Percentiles rank a stretch among this genome's conserved stretches.
These are phyloP conservation scores for Cercospora sesami DNA, from an alignment of 2,329 filamentous ascomycete species.

Conservation along the genomic window DNA sequence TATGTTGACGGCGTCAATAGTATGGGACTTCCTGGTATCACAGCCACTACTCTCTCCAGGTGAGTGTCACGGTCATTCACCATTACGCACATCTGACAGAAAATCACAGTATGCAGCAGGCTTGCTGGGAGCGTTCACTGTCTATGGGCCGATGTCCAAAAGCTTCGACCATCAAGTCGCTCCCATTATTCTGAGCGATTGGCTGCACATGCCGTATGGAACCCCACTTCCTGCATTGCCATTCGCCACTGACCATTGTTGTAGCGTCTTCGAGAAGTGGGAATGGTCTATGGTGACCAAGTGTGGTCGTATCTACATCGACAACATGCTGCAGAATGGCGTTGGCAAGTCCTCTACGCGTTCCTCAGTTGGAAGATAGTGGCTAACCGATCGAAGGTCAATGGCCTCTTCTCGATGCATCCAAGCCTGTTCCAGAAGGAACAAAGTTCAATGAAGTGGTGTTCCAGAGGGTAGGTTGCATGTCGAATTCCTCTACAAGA, in stretches of 20 bases:
- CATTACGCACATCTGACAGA: background rate
- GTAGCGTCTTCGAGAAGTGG: slow-evolving; percentile 1
- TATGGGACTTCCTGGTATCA: slow-evolving; percentile 1
- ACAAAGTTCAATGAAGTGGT: background rate
- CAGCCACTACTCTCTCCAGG: background rate
- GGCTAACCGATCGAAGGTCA: background rate
- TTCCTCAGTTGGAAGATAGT: background rate
- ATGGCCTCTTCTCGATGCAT: slow-evolving; percentile 1
- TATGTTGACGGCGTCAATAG: background rate
- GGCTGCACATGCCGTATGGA: slow-evolving; percentile 41
- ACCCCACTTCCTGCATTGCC: background rate
- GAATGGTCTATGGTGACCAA: slow-evolving; percentile 5
- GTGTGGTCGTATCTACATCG: slow-evolving; percentile 1
- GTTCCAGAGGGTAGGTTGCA: background rate
- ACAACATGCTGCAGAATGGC: slow-evolving; percentile 2
- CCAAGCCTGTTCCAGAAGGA: background rate
- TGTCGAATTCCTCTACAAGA: background rate
- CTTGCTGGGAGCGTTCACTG: slow-evolving; percentile 39
- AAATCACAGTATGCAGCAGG: slow-evolving; percentile 34
- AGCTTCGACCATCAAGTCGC: slow-evolving; percentile 40
- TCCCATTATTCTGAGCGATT: slow-evolving; percentile 43
- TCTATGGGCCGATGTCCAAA: slow-evolving; percentile 41
- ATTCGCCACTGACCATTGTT: background rate
- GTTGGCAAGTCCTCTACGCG: background rate
- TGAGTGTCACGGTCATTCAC: background rate